A percentile compares a stretch with the other conserved stretches of the same genome.
Evolutionary conservation across 257 asterid genomes (phyloP).

Genomic region (Nicotiana undulata): DNA sequence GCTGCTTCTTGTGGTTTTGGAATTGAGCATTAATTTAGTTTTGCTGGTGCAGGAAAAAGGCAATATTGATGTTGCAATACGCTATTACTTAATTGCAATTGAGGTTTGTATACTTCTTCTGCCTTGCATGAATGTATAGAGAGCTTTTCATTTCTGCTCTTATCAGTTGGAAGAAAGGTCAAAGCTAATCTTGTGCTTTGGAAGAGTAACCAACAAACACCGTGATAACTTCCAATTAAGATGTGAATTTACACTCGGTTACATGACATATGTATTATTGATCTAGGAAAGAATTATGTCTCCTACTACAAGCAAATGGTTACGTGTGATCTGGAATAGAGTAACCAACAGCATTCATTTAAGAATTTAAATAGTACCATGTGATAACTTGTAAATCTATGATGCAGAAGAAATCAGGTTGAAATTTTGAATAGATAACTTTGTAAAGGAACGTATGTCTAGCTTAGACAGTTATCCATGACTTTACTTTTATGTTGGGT

Average conservation of each 20-base stretch:
- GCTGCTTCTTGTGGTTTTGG: constrained; percentile 11
- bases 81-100: constrained; percentile 85
- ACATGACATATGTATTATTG: not conserved
- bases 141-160: not conserved
- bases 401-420: not conserved
- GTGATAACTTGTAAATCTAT: not conserved
- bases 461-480: not conserved
- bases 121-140: not conserved
- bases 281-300: not conserved
- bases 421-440: not conserved
- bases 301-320: not conserved
- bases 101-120: constrained; percentile 54
- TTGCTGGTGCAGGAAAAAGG: constrained; percentile 77
- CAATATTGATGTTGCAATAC: constrained; percentile 88
- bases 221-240: not conserved
- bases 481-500: not conserved
- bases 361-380: not conserved
- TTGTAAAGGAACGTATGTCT: not conserved
- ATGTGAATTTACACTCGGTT: not conserved
- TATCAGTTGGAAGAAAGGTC: not conserved
- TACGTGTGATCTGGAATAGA: not conserved
- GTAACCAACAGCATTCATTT: not conserved
- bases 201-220: not conserved
- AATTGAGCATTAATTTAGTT: constrained; percentile 7
- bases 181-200: not conserved